Evolutionary conservation across 176 grass and related monocot species (phyloP).

Genomic region (maize (Zea mays)): DNA sequence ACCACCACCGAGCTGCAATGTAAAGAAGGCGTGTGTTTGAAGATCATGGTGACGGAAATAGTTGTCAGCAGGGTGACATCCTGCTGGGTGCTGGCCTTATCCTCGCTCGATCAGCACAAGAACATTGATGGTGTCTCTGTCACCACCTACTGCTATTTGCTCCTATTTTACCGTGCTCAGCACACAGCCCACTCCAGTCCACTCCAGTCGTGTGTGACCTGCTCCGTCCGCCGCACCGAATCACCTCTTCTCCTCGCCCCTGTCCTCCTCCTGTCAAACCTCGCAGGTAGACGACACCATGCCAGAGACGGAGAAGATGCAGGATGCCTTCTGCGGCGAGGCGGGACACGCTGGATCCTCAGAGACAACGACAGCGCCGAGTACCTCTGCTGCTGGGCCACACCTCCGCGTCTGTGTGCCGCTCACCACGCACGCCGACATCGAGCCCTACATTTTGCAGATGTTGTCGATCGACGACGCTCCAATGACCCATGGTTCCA

Average conservation of each 20-base stretch:
- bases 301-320: background rate
- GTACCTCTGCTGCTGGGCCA: slow-evolving; percentile 61
- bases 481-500: too few relatives aligned
- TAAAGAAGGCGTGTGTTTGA: background rate
- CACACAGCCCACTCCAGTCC: too few relatives aligned
- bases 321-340: slow-evolving; percentile 44
- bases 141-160: background rate
- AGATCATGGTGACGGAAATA: background rate
- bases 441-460: slow-evolving; percentile 75
- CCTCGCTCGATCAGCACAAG: background rate
- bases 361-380: slow-evolving; percentile 50
- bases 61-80: background rate
- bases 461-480: slow-evolving; percentile 55
- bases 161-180: too few relatives aligned
- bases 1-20: background rate
- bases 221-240: too few relatives aligned
- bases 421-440: slow-evolving; percentile 56
- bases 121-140: background rate
- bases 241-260: too few relatives aligned
- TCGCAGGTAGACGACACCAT: background rate
- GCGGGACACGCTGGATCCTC: slow-evolving; percentile 69
- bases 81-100: background rate
- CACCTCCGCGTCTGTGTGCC: slow-evolving; percentile 61
- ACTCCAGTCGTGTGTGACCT: too few relatives aligned
- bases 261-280: background rate